A percentile compares a stretch with the other conserved stretches of the same genome.
These are phyloP conservation scores for Inga oerstediana DNA, from an alignment of 306 rosid genomes.

Conservation along the genomic window DNA sequence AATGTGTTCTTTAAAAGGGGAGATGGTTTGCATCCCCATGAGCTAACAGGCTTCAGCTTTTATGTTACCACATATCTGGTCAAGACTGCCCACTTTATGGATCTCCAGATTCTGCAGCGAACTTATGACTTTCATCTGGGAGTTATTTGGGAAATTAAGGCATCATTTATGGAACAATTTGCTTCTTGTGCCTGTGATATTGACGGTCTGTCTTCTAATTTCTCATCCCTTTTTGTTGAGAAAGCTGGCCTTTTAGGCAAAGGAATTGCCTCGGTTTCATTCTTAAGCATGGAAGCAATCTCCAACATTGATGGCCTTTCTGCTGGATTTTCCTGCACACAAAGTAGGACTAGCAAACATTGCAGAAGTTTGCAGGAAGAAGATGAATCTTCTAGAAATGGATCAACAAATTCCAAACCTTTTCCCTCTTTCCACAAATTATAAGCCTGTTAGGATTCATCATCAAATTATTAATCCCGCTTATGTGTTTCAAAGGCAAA, in stretches of 20 bases:
- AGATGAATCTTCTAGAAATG: conserved; percentile 40
- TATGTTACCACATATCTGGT: too few species aligned
- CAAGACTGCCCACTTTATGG: not conserved
- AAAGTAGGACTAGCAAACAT: conserved; percentile 52
- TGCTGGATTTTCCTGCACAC: conserved; percentile 49
- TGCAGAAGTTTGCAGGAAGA: conserved; percentile 33
- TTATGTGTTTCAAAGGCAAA: too few species aligned
- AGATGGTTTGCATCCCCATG: too few species aligned
- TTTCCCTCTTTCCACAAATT: too few species aligned
- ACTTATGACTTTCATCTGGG: not conserved
- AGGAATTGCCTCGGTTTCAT: conserved; percentile 27
- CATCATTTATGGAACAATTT: not conserved
- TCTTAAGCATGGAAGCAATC: conserved; percentile 49
- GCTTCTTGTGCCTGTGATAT: not conserved
- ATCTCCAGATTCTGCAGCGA: not conserved
- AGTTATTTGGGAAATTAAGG: not conserved
- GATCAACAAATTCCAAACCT: too few species aligned
- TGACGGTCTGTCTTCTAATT: not conserved
- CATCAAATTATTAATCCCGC: too few species aligned
- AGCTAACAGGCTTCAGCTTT: too few species aligned
- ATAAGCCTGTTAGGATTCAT: too few species aligned
- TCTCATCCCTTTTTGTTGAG: conserved; percentile 13
- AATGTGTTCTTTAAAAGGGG: too few species aligned
- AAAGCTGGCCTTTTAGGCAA: conserved; percentile 47
- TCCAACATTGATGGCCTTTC: conserved; percentile 56